Base-by-base conservation (phyloP, 805 yeast genomes). In the Cyberlindnera xylosilytica region DNA sequence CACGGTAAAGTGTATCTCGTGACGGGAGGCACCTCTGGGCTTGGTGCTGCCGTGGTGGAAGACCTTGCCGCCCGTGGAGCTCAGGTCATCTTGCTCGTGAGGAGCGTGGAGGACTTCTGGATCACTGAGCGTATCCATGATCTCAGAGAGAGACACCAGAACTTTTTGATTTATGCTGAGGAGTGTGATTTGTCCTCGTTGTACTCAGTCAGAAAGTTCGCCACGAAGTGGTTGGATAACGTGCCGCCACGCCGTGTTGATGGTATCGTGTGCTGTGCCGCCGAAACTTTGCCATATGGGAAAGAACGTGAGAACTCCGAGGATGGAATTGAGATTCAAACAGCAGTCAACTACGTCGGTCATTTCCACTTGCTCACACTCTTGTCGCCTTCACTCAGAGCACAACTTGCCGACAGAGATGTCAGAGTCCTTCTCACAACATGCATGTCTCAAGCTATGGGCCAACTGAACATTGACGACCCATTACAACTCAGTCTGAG, bases 321-420 rank as follows among this genome's bases (percentile, higher is more conserved):
- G 4, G 98, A 91, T 62, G 98, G 97, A 2, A 73, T 89, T 10
- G 99, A 93, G 62, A 61, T 74, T 31, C 98, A 93, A 60, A 74
- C 84, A 46, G 96, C 88, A 3, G 72, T 83, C 27, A 93, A 91
- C 63, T 93, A 84, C 58, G 73, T 82, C 28, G 85, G 84, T 7
- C 90, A 88, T 54, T 87, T 67, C 63, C 97, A 90, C 62, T 68
- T 93, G 20, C 69, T 93, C 42, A 84, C 87, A 3, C 66, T 93
- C 22, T 60, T 93, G 40, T 76, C 81, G n/a, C 98, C 98, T 0
- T 76, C 93, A 9, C 69, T 93, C 41, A 79, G 85, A 50, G 82
- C 81, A 2, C 99, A 93, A 65, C 95, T 97, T 3, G 87, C 96
- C 0, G 98, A 90, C 63, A 74, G 99, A 51, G 98, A 90, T 57